Conservation (phyloP, 805 yeast genomes). For the Sungouiella blattae region DNA sequence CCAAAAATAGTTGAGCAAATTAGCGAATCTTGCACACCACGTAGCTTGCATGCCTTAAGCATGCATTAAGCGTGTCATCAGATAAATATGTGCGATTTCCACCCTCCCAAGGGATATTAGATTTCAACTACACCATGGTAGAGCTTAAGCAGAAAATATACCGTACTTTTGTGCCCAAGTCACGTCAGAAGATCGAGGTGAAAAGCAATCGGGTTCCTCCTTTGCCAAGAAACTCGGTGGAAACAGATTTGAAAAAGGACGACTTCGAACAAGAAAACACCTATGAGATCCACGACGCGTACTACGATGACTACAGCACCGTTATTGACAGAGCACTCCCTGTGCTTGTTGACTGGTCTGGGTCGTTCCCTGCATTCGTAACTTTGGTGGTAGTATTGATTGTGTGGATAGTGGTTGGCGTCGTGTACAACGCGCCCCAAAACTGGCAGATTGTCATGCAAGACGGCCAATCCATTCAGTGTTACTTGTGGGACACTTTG, state of each 20-base stretch:
- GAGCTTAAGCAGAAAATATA: neutral
- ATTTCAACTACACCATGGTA: too few species aligned
- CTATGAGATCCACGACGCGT: neutral
- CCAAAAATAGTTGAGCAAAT: too few species aligned
- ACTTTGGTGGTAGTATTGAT: neutral
- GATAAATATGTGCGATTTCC: too few species aligned
- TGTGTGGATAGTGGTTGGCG: neutral
- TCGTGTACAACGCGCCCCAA: neutral
- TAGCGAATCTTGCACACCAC: too few species aligned
- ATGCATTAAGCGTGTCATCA: too few species aligned
- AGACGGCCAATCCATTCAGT: neutral
- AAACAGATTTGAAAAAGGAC: neutral
- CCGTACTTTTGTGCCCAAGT: neutral
- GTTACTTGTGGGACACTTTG: neutral
- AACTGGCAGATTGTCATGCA: neutral
- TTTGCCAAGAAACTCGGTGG: neutral
- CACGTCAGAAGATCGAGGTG: neutral
- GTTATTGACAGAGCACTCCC: neutral
- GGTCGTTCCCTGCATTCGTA: neutral
- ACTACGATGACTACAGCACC: neutral
- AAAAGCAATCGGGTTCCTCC: neutral
- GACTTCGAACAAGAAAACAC: too few species aligned
- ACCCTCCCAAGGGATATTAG: too few species aligned
- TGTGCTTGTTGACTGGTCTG: neutral
- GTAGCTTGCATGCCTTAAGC: too few species aligned